A percentile compares a stretch with the other conserved stretches of the same genome.
Conservation (phyloP, 108 stramenopile species). For the Pseudonitzschia pungens region DNA sequence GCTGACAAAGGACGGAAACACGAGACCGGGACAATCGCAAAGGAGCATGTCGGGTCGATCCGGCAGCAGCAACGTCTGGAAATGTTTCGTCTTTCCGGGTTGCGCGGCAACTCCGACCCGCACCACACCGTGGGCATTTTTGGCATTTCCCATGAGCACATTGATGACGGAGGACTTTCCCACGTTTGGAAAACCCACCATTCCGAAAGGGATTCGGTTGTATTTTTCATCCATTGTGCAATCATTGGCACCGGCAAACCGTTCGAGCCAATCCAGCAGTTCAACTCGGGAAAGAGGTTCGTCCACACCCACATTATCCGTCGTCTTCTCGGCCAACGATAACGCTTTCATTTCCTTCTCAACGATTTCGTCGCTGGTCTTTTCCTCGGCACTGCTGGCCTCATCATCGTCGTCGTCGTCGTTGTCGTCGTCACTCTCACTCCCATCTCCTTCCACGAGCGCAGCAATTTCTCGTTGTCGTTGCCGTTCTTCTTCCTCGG, state of each 20-base stretch:
- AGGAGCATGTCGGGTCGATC: conserved; percentile 85
- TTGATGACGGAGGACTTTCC: conserved; percentile 98
- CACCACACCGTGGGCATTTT: conserved; percentile 81
- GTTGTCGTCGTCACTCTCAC: conserved; percentile 31
- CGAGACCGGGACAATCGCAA: conserved; percentile 99
- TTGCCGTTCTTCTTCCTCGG: conserved; percentile 23
- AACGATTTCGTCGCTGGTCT: conserved; percentile 1
- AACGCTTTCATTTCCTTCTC: conserved; percentile 1
- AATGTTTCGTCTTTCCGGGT: conserved; percentile 99
- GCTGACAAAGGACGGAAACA: conserved; percentile 98
- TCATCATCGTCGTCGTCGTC: conserved; percentile 41
- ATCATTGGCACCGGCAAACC: conserved; percentile 64
- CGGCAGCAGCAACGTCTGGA: conserved; percentile 95
- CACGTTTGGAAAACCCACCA: conserved; percentile 97
- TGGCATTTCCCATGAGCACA: conserved; percentile 90
- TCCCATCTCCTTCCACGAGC: conserved; percentile 1
- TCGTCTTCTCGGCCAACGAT: neutral
- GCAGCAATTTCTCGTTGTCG: conserved; percentile 16
- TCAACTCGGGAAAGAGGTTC: conserved; percentile 68
- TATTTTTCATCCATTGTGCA: conserved; percentile 59
- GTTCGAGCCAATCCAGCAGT: conserved; percentile 62
- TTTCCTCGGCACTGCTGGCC: conserved; percentile 25
- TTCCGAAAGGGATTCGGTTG: conserved; percentile 86
- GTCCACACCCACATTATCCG: conserved; percentile 43
- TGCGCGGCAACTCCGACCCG: conserved; percentile 96